Conservation (phyloP, 140 eudicot species). For the Bidens hawaiensis region DNA sequence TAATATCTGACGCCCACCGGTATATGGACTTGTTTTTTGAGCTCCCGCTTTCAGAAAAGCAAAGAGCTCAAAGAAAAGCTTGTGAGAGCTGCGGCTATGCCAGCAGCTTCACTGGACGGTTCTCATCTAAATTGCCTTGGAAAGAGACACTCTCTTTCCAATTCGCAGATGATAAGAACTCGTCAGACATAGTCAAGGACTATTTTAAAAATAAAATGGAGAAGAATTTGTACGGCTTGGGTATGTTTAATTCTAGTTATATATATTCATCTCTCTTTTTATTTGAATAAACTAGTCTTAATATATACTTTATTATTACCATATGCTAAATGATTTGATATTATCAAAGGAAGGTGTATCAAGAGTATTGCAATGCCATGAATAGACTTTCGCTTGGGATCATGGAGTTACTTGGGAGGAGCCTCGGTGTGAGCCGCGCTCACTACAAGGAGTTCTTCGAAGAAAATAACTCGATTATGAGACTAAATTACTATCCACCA, state of each 20-base stretch:
- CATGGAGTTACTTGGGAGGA: constrained; percentile 56
- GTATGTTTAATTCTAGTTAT: constrained; percentile 22
- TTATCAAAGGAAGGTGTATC: constrained; percentile 41
- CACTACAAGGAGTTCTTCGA: constrained; percentile 37
- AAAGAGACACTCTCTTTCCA: constrained; percentile 64
- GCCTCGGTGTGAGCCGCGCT: constrained; percentile 46
- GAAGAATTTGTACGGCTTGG: constrained; percentile 41
- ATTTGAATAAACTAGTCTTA: background rate
- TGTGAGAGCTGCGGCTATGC: constrained; percentile 67
- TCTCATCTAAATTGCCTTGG: constrained; percentile 62
- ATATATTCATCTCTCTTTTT: background rate
- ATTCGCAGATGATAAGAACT: constrained; percentile 35
- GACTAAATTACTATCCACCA: constrained; percentile 59
- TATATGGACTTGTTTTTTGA: constrained; percentile 47
- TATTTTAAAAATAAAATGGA: constrained; percentile 42
- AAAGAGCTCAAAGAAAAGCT: constrained; percentile 49
- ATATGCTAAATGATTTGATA: constrained; percentile 3
- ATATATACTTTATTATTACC: background rate
- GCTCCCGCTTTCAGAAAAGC: constrained; percentile 50
- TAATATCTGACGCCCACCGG: constrained; percentile 43
- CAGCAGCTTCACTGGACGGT: constrained; percentile 60
- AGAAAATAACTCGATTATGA: constrained; percentile 58
- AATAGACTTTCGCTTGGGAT: constrained; percentile 46
- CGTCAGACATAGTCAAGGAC: constrained; percentile 35
- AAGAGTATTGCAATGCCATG: constrained; percentile 57